Conservation (phyloP, 306 rosid genomes). For the Quillaja saponaria region DNA sequence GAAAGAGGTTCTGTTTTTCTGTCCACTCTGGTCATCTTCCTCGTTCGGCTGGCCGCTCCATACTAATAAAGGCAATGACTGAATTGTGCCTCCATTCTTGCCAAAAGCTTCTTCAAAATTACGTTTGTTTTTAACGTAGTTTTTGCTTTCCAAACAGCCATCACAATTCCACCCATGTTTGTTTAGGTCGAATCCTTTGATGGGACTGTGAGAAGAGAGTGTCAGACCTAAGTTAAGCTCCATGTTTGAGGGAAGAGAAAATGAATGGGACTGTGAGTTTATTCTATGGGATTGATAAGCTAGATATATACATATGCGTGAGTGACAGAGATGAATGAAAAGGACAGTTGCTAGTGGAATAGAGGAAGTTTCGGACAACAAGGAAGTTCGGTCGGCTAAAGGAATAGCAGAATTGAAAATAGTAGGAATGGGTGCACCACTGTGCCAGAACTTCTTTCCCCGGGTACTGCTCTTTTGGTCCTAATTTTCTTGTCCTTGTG, state of each 20-base stretch:
- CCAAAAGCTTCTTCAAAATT: slow-evolving; percentile 58
- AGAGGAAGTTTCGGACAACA: slow-evolving; percentile 57
- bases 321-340: slow-evolving; percentile 40
- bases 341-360: slow-evolving; percentile 47
- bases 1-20: slow-evolving; percentile 35
- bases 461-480: slow-evolving; percentile 25
- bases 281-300: slow-evolving; percentile 26
- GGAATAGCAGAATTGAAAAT: slow-evolving; percentile 61
- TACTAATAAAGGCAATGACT: slow-evolving; percentile 44
- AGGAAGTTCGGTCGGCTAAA: slow-evolving; percentile 85
- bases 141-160: slow-evolving; percentile 28
- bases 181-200: slow-evolving; percentile 37
- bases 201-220: slow-evolving; percentile 41
- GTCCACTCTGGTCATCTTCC: slow-evolving; percentile 55
- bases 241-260: slow-evolving; percentile 37
- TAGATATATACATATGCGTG: slow-evolving; percentile 10
- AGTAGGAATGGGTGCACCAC: slow-evolving; percentile 49
- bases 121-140: slow-evolving; percentile 51
- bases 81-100: slow-evolving; percentile 22
- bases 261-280: slow-evolving; percentile 35
- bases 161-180: slow-evolving; percentile 25
- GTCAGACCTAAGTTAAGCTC: slow-evolving; percentile 66
- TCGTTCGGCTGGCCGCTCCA: slow-evolving; percentile 74
- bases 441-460: slow-evolving; percentile 46
- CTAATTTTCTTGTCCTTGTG: slow-evolving; percentile 27